Evolutionary conservation across 345 rosid genomes (phyloP).

Genomic region (Microcos paniculata): DNA sequence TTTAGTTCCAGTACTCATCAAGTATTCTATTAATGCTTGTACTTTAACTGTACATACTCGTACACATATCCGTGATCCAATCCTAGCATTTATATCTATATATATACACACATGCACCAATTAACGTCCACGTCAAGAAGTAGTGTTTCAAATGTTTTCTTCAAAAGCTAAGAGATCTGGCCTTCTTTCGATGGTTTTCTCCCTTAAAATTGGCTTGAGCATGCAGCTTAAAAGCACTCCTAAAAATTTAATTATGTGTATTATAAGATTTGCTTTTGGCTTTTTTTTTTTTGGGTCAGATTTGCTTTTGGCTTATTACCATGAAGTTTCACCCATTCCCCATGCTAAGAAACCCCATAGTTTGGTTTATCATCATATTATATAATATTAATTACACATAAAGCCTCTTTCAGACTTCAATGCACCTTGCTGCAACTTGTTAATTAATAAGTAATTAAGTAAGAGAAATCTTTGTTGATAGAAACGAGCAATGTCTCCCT

Average conservation of each 20-base stretch:
- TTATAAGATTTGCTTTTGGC: constrained; percentile 15
- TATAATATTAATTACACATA: background rate
- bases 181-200: background rate
- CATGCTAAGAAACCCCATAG: background rate
- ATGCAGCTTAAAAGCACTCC: background rate
- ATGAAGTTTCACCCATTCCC: constrained; percentile 8
- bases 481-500: background rate
- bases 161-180: background rate
- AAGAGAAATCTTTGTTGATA: background rate
- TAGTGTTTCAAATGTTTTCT: background rate
- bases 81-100: background rate
- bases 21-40: background rate
- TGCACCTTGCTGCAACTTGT: background rate
- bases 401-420: background rate
- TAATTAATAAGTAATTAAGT: background rate
- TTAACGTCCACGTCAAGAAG: background rate
- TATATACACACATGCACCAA: background rate
- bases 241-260: background rate
- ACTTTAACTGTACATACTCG: background rate
- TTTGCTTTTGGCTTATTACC: constrained; percentile 15
- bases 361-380: background rate
- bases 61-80: background rate
- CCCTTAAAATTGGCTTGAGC: background rate
- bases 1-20: background rate
- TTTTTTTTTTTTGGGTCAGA: too few species aligned